These are phyloP conservation scores for Aspergillus incahuasiensis DNA, from an alignment of 495 filamentous ascomycete species.

Conservation along the genomic window DNA sequence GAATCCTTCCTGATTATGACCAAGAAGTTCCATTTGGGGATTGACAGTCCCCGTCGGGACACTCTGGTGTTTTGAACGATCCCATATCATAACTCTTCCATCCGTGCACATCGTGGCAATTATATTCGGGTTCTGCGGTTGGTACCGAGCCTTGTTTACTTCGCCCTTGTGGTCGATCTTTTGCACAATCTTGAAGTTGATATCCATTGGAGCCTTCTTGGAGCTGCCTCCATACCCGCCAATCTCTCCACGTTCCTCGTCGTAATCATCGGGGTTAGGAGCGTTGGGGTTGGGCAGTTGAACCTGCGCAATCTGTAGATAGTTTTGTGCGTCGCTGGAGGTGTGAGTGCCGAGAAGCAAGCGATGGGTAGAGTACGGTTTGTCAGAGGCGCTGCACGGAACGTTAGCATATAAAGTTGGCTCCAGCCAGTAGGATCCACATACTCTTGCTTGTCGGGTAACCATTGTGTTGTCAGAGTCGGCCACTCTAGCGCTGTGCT, in stretches of 20 bases:
- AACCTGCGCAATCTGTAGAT: constrained; percentile 89
- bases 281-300: constrained; percentile 77
- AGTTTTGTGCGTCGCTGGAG: constrained; percentile 79
- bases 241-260: constrained; percentile 87
- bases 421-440: constrained; percentile 11
- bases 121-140: constrained; percentile 95
- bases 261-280: constrained; percentile 75
- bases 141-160: constrained; percentile 97
- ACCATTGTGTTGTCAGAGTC: constrained; percentile 95
- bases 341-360: constrained; percentile 94
- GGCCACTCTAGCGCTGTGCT: constrained; percentile 97
- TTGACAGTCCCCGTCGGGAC: constrained; percentile 65
- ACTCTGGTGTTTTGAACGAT: constrained; percentile 87
- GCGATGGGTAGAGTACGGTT: constrained; percentile 83
- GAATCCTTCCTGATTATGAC: constrained; percentile 90
- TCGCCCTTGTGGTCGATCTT: constrained; percentile 95
- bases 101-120: constrained; percentile 93
- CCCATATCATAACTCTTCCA: constrained; percentile 84
- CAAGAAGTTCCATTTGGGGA: constrained; percentile 77
- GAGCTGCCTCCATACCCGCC: constrained; percentile 75
- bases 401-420: constrained; percentile 13
- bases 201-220: constrained; percentile 62
- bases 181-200: constrained; percentile 85
- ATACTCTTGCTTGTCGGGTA: constrained; percentile 89
- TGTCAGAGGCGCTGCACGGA: constrained; percentile 60